A percentile compares a stretch with the other conserved stretches of the same genome.
These are phyloP conservation scores for Xylaria sp. DNA, from an alignment of 2,329 filamentous ascomycete species.

Conservation along the genomic window DNA sequence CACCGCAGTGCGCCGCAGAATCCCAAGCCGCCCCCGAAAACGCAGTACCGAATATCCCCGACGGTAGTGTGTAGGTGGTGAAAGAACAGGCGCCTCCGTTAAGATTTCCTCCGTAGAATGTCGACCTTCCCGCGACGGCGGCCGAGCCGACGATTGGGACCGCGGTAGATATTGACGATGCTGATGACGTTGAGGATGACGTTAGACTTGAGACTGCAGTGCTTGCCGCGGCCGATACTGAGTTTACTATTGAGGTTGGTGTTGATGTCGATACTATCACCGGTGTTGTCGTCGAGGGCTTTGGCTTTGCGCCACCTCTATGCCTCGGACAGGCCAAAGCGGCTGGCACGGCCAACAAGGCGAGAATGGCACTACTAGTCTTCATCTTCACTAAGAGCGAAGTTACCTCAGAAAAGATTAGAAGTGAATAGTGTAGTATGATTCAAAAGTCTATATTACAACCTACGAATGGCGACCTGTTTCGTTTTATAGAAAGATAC, in stretches of 20 bases:
- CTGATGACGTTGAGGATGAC: conserved; percentile 2
- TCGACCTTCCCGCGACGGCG: conserved; percentile 56
- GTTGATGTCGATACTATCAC: conserved; percentile 6
- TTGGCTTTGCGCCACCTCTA: neutral
- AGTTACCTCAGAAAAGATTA: neutral
- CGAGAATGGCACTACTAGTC: conserved; percentile 23
- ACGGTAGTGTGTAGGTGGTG: conserved; percentile 69
- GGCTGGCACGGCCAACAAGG: conserved; percentile 30
- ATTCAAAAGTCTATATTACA: conserved; percentile 12
- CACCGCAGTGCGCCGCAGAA: conserved; percentile 66
- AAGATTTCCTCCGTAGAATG: conserved; percentile 67
- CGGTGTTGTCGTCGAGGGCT: conserved; percentile 7
- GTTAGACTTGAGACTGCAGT: neutral
- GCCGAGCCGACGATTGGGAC: conserved; percentile 15
- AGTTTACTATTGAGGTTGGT: neutral
- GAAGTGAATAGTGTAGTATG: conserved; percentile 7
- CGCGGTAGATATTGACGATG: conserved; percentile 6
- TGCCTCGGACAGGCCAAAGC: conserved; percentile 30
- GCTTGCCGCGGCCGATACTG: neutral
- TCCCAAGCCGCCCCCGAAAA: conserved; percentile 69
- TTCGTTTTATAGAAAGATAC: conserved; percentile 29
- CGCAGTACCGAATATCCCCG: conserved; percentile 69
- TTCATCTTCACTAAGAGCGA: conserved; percentile 22
- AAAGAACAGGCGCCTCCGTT: conserved; percentile 72
- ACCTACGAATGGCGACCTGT: conserved; percentile 6